These are phyloP conservation scores for Rhizophora mangle DNA, from an alignment of 345 rosid species.

Conservation along the genomic window DNA sequence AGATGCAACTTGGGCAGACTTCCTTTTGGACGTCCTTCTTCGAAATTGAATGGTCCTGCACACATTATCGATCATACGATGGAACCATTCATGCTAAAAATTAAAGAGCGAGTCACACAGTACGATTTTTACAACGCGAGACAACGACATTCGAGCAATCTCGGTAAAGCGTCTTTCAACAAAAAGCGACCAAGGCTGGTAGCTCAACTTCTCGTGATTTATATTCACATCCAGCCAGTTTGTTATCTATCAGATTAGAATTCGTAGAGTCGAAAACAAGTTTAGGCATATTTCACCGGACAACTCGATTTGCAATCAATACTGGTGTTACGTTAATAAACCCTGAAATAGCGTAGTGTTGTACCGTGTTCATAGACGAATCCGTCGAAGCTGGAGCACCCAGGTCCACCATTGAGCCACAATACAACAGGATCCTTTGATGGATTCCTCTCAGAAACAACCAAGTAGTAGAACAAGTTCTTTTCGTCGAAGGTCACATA, in stretches of 20 bases:
- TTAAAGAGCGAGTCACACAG: not conserved
- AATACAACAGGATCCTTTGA: conserved; percentile 29
- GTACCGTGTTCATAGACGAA: conserved; percentile 30
- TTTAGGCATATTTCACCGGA: too few species aligned
- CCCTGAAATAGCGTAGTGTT: not conserved
- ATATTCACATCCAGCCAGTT: too few species aligned
- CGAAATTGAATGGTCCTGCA: conserved; percentile 54
- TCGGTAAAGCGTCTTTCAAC: too few species aligned
- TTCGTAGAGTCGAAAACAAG: too few species aligned
- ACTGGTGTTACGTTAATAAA: too few species aligned
- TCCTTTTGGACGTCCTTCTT: conserved; percentile 26
- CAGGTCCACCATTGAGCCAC: conserved; percentile 43
- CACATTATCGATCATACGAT: not conserved
- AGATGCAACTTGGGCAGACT: conserved; percentile 39
- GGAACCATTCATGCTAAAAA: not conserved
- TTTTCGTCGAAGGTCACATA: conserved; percentile 3
- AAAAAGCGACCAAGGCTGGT: too few species aligned
- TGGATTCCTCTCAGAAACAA: conserved; percentile 27
- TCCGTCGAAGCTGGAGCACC: conserved; percentile 38
- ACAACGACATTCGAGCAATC: too few species aligned
- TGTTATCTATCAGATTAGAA: too few species aligned
- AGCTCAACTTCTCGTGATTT: too few species aligned
- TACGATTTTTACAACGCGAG: too few species aligned
- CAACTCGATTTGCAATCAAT: too few species aligned
- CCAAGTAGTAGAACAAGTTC: conserved; percentile 38